Base-by-base conservation (phyloP, 331 rosid genomes). In the Cydonia oblonga region DNA sequence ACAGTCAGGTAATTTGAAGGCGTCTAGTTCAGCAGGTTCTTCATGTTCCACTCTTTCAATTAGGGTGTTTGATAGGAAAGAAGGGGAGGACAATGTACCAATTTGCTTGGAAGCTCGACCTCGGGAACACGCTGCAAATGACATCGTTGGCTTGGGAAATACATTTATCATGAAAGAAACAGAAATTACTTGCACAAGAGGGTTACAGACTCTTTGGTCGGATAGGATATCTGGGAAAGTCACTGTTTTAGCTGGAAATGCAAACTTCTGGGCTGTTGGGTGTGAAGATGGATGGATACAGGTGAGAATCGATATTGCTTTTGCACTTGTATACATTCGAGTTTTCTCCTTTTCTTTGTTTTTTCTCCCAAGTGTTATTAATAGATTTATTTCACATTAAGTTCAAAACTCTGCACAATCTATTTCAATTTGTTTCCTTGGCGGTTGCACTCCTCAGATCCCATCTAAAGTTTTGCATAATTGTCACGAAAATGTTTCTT, bases 261-360 rank as follows among this genome's bases (percentile, higher is more conserved):
- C 86, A 52, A 95, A 95, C 78, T 89, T 95, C 75, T 95, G 97
- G 98, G 96, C 93, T 23, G 96, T 91, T 68, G 98, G 98, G 66
- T 91, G 96, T 86, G 97, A 91, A 70, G 98, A 95, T 88, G 98
- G 98, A 77, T 88, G 93, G 87, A 68, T 95, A 42, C 98, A 89
- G 96, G 98, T 91, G 81, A 70, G 62, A 69, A 9, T 20, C 9
- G 2, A 77, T 35, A 24, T 60, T 60, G 54, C n/a, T 25, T 54
- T 69, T 68, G 46, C 35, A 66, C 25, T 69, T 71, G 58, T 59
- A 24, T 14, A 40, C 54, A 44, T 56, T 49, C 25, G 40, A 52
- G 20, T 23, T 74, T 52, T 66, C 23, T 23, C n/a, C 57, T 69
- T 20, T 51, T n/a, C 8, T 25, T 49, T 24, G 15, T 61, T 56